These are phyloP conservation scores for Nannochloris sp. DNA, from an alignment of 139 green algal genomes.

Conservation along the genomic window DNA sequence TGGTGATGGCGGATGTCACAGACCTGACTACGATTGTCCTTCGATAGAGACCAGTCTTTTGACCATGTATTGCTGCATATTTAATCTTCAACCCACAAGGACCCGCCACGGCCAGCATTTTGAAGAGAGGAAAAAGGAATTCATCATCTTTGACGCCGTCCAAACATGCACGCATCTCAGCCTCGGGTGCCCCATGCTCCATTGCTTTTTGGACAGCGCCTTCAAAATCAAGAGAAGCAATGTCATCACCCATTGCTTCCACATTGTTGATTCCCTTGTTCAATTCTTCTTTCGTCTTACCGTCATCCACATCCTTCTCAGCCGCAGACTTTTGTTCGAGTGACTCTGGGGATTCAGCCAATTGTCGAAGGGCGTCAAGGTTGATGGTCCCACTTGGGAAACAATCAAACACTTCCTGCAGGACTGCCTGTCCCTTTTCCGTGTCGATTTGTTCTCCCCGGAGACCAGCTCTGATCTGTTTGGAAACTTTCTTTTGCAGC, in stretches of 20 bases:
- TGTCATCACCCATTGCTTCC: not conserved
- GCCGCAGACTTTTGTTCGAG: not conserved
- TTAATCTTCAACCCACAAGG: not conserved
- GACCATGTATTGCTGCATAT: not conserved
- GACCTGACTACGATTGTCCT: not conserved
- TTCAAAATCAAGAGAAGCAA: not conserved
- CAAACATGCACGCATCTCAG: not conserved
- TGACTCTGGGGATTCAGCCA: not conserved
- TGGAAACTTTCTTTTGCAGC: not conserved
- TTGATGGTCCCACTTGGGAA: conserved; percentile 7
- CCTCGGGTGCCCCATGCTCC: not conserved
- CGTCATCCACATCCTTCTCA: not conserved
- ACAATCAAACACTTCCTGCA: not conserved
- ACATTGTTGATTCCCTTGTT: not conserved
- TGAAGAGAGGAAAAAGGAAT: not conserved
- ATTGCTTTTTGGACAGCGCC: not conserved
- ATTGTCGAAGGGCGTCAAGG: not conserved
- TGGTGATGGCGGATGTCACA: not conserved
- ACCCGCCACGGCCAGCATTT: not conserved
- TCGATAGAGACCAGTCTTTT: not conserved
- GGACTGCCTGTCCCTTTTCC: not conserved
- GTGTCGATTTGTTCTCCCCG: not conserved
- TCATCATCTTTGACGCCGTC: not conserved
- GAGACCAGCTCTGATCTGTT: not conserved
- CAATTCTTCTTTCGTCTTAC: conserved; percentile 1